Conservation (phyloP, 495 filamentous ascomycete species). For the Penicillium dipodomyicola region DNA sequence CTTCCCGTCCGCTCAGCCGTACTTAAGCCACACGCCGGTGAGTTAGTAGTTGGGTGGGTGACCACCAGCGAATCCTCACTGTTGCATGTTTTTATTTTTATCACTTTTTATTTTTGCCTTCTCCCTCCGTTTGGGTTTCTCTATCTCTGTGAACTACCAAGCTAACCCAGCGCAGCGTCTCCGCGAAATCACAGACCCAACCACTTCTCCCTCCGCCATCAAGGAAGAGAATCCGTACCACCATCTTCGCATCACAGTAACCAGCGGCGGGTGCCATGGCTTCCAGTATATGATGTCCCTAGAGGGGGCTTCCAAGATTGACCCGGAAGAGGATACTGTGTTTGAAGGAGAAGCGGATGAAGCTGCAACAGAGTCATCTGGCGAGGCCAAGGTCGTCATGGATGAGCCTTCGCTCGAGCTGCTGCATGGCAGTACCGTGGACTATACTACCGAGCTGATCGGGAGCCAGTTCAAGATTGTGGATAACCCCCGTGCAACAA, state of each 20-base stretch:
- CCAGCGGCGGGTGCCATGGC: conserved; percentile 91
- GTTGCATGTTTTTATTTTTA: conserved; percentile 45
- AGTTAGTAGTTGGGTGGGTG: conserved; percentile 53
- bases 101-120: conserved; percentile 36
- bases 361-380: conserved; percentile 34
- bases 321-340: conserved; percentile 72
- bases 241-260: conserved; percentile 84
- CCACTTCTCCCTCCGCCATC: conserved; percentile 40
- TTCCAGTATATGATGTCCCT: conserved; percentile 97
- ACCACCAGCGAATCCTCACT: conserved; percentile 51
- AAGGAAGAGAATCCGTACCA: conserved; percentile 78
- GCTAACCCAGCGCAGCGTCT: conserved; percentile 57
- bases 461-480: conserved; percentile 97
- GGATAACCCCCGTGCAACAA: conserved; percentile 84
- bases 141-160: conserved; percentile 6
- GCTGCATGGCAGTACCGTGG: conserved; percentile 87
- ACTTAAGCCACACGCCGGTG: conserved; percentile 51
- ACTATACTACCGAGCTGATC: conserved; percentile 95
- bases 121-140: not conserved
- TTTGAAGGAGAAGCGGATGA: conserved; percentile 43
- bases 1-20: conserved; percentile 52
- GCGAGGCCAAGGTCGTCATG: conserved; percentile 80
- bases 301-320: conserved; percentile 55
- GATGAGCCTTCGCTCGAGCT: conserved; percentile 85
- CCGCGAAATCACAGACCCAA: conserved; percentile 52